These are phyloP conservation scores for Sanghuangporus baumii DNA, from an alignment of 1,284 basidiomycete species.

Conservation along the genomic window DNA sequence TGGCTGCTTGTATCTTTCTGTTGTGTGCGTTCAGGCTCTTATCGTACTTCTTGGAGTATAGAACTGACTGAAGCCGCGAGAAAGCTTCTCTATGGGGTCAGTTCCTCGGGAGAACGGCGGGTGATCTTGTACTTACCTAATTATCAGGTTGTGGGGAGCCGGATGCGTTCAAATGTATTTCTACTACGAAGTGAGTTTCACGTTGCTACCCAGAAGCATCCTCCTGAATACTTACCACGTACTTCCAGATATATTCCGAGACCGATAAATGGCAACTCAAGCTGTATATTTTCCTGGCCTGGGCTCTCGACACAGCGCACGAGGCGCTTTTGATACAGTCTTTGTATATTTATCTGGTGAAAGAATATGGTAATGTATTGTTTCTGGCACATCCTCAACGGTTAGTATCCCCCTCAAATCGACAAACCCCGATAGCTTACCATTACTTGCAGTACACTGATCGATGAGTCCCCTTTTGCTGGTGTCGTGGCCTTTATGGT, in stretches of 20 bases:
- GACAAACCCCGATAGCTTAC: background rate
- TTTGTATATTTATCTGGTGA: conserved; percentile 12
- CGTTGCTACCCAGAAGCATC: background rate
- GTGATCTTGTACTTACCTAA: background rate
- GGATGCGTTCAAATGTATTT: conserved; percentile 6
- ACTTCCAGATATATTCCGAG: background rate
- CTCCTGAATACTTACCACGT: background rate
- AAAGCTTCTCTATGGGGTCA: background rate
- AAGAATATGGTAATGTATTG: background rate
- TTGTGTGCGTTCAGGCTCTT: background rate
- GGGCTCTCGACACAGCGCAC: conserved; percentile 13
- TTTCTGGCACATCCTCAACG: background rate
- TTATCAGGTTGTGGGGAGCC: conserved; percentile 9
- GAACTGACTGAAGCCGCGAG: background rate
- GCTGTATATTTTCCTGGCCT: background rate
- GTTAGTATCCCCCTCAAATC: background rate
- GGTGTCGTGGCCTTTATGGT: background rate
- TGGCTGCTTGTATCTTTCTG: background rate
- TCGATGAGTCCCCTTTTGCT: background rate
- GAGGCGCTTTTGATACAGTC: conserved; percentile 8
- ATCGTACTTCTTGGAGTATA: background rate
- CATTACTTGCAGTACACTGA: background rate
- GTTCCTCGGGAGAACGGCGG: background rate
- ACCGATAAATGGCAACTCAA: background rate
- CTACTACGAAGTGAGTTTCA: conserved; percentile 6